Evolutionary conservation across 352 stramenopile genomes (phyloP), one percentile per base, ranked within the genome.

Genomic region (Phytophthora parvispora): DNA sequence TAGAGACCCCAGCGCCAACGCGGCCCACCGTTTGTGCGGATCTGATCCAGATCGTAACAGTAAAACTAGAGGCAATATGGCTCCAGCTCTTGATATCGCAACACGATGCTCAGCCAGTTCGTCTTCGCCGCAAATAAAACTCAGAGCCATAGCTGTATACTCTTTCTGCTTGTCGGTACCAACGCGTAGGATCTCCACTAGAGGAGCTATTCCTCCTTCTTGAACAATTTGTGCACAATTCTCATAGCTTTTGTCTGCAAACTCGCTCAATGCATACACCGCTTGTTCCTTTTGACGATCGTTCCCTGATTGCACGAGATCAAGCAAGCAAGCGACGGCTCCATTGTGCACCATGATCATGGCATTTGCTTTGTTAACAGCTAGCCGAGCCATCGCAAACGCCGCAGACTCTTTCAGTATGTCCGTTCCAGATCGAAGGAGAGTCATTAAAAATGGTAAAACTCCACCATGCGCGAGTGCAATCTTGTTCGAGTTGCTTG

Each of bases 91-190:
- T 6, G 36, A 50, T 10, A 71, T 58, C 8, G 54, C 54, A 15
- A 60, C 25, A 7, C 42, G 56, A 36, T 58, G 28, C 9, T 45
- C 31, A 9, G 38, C 20, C n/a, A 58, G 28, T 8, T 58, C 51
- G 10, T 58, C 51, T 22, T 58, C 51, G 29, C 51, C 51, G 31
- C 51, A 58, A 10, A 58, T 47, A 22, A 58, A 58, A 15, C 51
- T 58, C 12, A 58, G 6, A 6, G 51, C 13, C 28, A 58, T 58
- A 3, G 51, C 51, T 12, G 51, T 31, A 31, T 47, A 58, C 6
- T 58, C 51, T 10, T 45, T 31, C 6, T 58, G 29, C 15, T 58
- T 58, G 51, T 58, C 28, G 5, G 51, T 58, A 31, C 51, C 51
- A n/a, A 34, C 13, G 9, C 28, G 15, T 10, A 58, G 12, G 2